A percentile compares a stretch with the other conserved stretches of the same genome.
phyloP scores from a whole-genome alignment of 352 stramenopile genomes.

The Ophiocytium majus region DNA sequence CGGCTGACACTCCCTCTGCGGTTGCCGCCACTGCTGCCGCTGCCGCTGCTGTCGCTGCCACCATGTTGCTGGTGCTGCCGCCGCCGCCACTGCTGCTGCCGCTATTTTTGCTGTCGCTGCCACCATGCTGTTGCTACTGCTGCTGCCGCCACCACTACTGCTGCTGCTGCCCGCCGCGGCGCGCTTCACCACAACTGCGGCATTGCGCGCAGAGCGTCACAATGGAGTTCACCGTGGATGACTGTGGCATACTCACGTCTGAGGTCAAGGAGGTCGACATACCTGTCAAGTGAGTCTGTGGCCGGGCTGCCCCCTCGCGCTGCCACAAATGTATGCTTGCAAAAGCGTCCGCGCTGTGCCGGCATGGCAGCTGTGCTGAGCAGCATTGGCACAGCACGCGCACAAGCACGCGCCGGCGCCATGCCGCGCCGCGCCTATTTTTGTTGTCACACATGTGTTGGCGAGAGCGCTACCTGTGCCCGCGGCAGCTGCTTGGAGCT shows the following conservation, averaged over 20 bases:
- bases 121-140: background rate
- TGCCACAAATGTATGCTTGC: too few species aligned
- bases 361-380: too few species aligned
- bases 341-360: too few species aligned
- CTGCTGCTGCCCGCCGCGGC: background rate
- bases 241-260: background rate
- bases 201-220: background rate
- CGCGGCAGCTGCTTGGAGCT: too few species aligned
- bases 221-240: background rate
- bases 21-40: too few species aligned
- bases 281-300: slow-evolving; percentile 11
- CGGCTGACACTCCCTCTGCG: too few species aligned
- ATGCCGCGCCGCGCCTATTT: too few species aligned
- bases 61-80: background rate
- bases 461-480: too few species aligned
- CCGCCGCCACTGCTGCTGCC: background rate
- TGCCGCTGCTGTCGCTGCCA: background rate
- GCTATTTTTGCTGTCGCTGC: background rate
- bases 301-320: too few species aligned
- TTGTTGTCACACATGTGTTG: too few species aligned
- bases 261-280: slow-evolving; percentile 7
- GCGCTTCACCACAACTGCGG: background rate
- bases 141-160: background rate
- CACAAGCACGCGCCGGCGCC: too few species aligned
- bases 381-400: too few species aligned